These are phyloP conservation scores for Suillus americanus DNA, from an alignment of 768 basidiomycete genomes.

Conservation along the genomic window DNA sequence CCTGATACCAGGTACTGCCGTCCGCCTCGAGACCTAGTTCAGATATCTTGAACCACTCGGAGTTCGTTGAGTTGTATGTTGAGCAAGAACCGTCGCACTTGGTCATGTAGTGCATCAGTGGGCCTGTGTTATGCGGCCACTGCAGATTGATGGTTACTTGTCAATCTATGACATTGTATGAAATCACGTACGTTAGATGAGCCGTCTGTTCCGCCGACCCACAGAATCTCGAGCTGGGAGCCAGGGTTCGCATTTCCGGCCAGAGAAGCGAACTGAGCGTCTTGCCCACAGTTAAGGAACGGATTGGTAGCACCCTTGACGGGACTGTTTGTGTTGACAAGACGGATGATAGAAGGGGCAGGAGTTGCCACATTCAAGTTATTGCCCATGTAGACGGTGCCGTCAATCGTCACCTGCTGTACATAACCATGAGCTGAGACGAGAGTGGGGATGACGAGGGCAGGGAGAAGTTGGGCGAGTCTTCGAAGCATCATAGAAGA, in stretches of 20 bases:
- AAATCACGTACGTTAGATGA: constrained; percentile 27
- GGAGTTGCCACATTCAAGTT: constrained; percentile 30
- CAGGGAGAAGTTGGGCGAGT: constrained; percentile 8
- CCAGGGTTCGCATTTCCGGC: constrained; percentile 62
- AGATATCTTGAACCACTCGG: constrained; percentile 75
- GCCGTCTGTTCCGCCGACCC: constrained; percentile 46
- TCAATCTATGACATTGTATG: neutral
- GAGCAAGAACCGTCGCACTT: constrained; percentile 56
- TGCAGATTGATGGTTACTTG: constrained; percentile 12
- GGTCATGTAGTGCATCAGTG: constrained; percentile 74
- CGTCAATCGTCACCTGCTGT: constrained; percentile 29
- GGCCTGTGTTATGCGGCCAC: constrained; percentile 63
- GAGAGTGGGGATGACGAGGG: constrained; percentile 17
- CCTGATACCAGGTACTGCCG: constrained; percentile 47
- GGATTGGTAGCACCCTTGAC: constrained; percentile 60
- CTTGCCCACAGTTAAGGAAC: constrained; percentile 58
- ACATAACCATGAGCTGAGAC: constrained; percentile 33
- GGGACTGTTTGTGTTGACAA: constrained; percentile 42
- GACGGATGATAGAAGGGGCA: constrained; percentile 42
- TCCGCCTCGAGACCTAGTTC: constrained; percentile 43
- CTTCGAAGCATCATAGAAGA: neutral
- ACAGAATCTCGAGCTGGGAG: constrained; percentile 49
- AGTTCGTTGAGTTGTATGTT: constrained; percentile 54
- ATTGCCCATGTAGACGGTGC: constrained; percentile 28
- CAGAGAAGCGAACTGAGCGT: constrained; percentile 46